These are phyloP conservation scores for Heterobasidion annosum DNA, from an alignment of 1,284 basidiomycete genomes.

Conservation along the genomic window DNA sequence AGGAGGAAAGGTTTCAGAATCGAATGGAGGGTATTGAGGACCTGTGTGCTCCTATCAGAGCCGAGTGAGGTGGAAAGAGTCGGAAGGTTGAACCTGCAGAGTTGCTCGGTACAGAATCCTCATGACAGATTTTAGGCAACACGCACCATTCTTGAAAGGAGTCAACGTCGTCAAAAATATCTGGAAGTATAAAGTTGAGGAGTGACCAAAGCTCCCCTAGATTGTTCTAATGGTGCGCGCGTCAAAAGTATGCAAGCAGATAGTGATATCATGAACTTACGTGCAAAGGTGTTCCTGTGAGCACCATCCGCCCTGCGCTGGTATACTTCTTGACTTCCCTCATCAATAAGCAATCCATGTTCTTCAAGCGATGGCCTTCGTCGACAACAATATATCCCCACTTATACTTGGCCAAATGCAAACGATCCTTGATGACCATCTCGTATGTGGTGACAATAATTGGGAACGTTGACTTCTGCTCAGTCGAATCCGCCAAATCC, in stretches of 20 bases:
- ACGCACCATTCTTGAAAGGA: constrained; percentile 86
- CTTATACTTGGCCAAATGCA: constrained; percentile 55
- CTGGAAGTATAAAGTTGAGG: constrained; percentile 90
- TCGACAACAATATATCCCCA: constrained; percentile 97
- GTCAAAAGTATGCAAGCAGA: not conserved
- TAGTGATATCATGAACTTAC: constrained; percentile 26
- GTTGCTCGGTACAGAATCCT: not conserved
- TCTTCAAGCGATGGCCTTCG: constrained; percentile 93
- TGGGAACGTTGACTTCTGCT: constrained; percentile 46
- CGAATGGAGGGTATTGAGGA: constrained; percentile 80
- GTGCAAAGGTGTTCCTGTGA: constrained; percentile 92
- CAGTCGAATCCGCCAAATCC: constrained; percentile 2
- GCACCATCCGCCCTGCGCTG: constrained; percentile 82
- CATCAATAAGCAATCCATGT: constrained; percentile 85
- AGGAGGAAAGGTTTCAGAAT: constrained; percentile 96
- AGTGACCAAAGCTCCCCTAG: constrained; percentile 91
- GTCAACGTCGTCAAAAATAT: constrained; percentile 86
- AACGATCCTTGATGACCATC: constrained; percentile 81
- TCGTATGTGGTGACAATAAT: constrained; percentile 91
- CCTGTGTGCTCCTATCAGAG: constrained; percentile 48
- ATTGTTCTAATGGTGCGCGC: constrained; percentile 56
- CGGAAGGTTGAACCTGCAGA: constrained; percentile 63
- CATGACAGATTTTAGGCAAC: constrained; percentile 3
- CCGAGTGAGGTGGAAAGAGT: constrained; percentile 50
- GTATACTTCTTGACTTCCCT: constrained; percentile 85